phyloP scores from a whole-genome alignment of 176 grass and related monocot genomes.

The Otatea glauca region DNA sequence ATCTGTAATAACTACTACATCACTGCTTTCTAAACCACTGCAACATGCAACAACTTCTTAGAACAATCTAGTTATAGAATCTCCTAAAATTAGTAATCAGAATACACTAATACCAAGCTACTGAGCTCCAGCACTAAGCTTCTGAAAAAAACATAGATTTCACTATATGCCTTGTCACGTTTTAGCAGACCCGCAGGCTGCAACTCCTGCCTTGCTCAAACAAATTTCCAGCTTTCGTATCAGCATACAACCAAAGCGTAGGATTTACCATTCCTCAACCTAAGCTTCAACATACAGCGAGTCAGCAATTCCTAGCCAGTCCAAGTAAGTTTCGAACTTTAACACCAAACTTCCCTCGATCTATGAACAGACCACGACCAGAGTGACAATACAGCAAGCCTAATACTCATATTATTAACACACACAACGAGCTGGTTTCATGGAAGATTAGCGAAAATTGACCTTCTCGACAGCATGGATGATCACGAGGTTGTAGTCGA shows the following conservation, averaged over 20 bases:
- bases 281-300: too few species aligned
- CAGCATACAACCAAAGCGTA: background rate
- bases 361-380: too few species aligned
- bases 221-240: background rate
- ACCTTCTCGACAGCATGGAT: too few species aligned
- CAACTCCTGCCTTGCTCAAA: background rate
- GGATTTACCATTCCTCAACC: too few species aligned
- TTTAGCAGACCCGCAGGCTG: background rate
- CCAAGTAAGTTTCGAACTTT: too few species aligned
- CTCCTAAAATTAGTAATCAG: background rate
- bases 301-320: too few species aligned
- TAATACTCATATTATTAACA: too few species aligned
- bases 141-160: background rate
- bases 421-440: too few species aligned
- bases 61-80: slow-evolving; percentile 15
- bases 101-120: background rate
- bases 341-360: too few species aligned
- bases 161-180: background rate
- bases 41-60: background rate
- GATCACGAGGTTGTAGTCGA: too few species aligned
- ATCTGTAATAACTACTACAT: background rate
- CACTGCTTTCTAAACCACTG: slow-evolving; percentile 19
- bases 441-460: too few species aligned
- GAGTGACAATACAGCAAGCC: too few species aligned
- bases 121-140: slow-evolving; percentile 9